Evolutionary conservation across 2,329 filamentous ascomycete genomes (phyloP).

Genomic region (Ceratocystis albifundus): DNA sequence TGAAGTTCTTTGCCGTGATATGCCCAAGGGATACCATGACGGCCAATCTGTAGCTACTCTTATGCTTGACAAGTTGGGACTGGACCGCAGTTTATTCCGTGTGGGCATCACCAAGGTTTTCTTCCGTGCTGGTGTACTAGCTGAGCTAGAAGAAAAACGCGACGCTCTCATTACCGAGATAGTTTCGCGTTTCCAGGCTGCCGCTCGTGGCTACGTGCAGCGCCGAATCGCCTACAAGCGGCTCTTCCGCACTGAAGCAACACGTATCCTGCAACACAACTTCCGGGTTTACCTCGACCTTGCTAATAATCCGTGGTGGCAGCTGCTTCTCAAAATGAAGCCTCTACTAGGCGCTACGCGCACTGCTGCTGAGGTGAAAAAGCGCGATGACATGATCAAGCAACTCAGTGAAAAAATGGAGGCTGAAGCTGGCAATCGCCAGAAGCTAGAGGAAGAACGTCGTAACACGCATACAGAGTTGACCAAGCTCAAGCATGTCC

Average conservation of each 20-base stretch:
- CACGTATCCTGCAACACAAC: slow-evolving; percentile 86
- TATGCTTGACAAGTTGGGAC: slow-evolving; percentile 77
- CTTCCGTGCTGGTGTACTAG: slow-evolving; percentile 89
- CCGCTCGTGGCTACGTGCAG: slow-evolving; percentile 81
- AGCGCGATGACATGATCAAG: slow-evolving; percentile 84
- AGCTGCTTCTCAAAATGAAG: slow-evolving; percentile 86
- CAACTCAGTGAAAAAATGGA: slow-evolving; percentile 75
- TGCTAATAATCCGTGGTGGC: slow-evolving; percentile 94
- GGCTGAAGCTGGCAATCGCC: slow-evolving; percentile 59
- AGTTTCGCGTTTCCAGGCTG: slow-evolving; percentile 83
- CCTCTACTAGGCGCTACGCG: slow-evolving; percentile 84
- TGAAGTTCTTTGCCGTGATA: slow-evolving; percentile 78
- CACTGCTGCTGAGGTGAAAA: slow-evolving; percentile 87
- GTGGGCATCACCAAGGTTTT: slow-evolving; percentile 96
- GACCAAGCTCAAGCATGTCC: slow-evolving; percentile 77
- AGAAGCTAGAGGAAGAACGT: slow-evolving; percentile 80
- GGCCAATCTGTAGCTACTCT: slow-evolving; percentile 73
- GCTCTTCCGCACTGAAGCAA: slow-evolving; percentile 87
- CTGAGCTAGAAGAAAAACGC: slow-evolving; percentile 90
- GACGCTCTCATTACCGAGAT: slow-evolving; percentile 89
- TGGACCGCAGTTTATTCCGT: slow-evolving; percentile 78
- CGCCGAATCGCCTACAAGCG: slow-evolving; percentile 83
- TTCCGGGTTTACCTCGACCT: slow-evolving; percentile 86
- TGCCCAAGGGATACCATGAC: slow-evolving; percentile 84
- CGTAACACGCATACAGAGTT: slow-evolving; percentile 79